Percentiles rank a stretch among this genome's conserved stretches.
Evolutionary conservation across 192 early-diverging fungal genomes (phyloP).

Genomic region (Thoreauomyces humboldtii): DNA sequence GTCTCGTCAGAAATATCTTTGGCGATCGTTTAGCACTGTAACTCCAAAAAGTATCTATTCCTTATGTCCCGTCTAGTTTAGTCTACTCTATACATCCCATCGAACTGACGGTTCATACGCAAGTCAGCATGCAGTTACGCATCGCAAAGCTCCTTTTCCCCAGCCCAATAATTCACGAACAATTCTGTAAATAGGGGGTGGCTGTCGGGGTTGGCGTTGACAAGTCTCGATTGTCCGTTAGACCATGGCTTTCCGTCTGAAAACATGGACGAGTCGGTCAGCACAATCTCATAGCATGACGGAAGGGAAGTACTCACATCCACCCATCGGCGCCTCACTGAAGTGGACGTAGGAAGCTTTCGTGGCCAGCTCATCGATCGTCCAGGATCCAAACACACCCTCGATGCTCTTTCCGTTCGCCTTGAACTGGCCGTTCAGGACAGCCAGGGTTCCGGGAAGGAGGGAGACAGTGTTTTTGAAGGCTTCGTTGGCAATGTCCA

Average conservation of each 20-base stretch:
- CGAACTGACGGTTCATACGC: no score
- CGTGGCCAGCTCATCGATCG: neutral
- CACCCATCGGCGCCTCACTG: neutral
- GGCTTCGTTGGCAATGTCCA: slow-evolving; percentile 14
- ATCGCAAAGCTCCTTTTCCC: no score
- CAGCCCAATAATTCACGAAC: neutral
- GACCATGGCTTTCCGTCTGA: neutral
- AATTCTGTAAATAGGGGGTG: neutral
- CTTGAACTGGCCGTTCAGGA: slow-evolving; percentile 8
- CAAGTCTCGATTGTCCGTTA: neutral
- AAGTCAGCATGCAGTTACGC: no score
- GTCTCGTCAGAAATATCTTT: no score
- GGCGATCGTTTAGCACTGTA: no score
- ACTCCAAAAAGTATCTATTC: no score
- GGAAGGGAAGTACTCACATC: neutral
- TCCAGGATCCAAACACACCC: neutral
- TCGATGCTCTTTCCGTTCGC: neutral
- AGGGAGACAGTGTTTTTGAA: neutral
- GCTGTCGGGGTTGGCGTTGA: neutral
- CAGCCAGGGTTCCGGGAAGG: slow-evolving; percentile 12
- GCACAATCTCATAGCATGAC: no score
- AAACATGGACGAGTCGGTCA: neutral
- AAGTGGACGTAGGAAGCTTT: neutral
- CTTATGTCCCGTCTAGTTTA: no score
- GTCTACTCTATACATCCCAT: no score